Percentiles rank a stretch among this genome's conserved stretches.
phyloP scores from a whole-genome alignment of 129 eudicot species.

The Chrysanthemum makinoi region DNA sequence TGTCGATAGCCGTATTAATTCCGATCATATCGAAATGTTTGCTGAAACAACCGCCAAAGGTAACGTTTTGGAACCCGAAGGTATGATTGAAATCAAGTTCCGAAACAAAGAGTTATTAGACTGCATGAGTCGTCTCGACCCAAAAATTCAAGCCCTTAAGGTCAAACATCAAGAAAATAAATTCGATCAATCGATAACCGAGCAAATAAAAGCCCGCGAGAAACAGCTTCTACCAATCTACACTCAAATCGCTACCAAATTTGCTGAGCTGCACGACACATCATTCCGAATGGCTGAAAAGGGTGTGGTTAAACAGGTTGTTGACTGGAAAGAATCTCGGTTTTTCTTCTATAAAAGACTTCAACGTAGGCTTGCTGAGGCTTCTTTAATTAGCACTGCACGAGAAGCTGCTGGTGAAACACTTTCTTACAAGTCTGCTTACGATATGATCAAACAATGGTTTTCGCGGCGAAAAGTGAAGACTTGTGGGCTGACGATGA shows the following conservation, averaged over 20 bases:
- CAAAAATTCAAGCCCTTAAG: slow-evolving; percentile 54
- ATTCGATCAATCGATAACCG: slow-evolving; percentile 31
- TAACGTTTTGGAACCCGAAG: slow-evolving; percentile 96
- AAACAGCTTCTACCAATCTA: slow-evolving; percentile 88
- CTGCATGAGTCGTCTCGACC: slow-evolving; percentile 88
- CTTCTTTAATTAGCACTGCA: slow-evolving; percentile 45
- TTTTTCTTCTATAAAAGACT: slow-evolving; percentile 72
- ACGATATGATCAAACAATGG: slow-evolving; percentile 68
- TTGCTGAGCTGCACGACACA: slow-evolving; percentile 93
- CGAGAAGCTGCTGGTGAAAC: slow-evolving; percentile 71
- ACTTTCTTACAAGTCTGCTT: slow-evolving; percentile 57
- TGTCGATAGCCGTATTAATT: slow-evolving; percentile 83
- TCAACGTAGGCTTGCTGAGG: slow-evolving; percentile 67
- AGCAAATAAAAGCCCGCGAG: slow-evolving; percentile 79
- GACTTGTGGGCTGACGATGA: slow-evolving; percentile 69
- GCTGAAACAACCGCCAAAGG: slow-evolving; percentile 93
- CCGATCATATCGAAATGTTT: slow-evolving; percentile 90
- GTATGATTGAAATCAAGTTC: slow-evolving; percentile 90
- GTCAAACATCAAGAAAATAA: slow-evolving; percentile 44
- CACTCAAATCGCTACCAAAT: slow-evolving; percentile 91
- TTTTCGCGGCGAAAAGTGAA: slow-evolving; percentile 41
- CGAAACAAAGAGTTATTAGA: slow-evolving; percentile 63
- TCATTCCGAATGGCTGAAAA: slow-evolving; percentile 89
- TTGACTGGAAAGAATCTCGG: slow-evolving; percentile 72
- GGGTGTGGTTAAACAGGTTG: slow-evolving; percentile 70